Conservation (phyloP, 768 basidiomycete species). For the Russula brevipes region DNA sequence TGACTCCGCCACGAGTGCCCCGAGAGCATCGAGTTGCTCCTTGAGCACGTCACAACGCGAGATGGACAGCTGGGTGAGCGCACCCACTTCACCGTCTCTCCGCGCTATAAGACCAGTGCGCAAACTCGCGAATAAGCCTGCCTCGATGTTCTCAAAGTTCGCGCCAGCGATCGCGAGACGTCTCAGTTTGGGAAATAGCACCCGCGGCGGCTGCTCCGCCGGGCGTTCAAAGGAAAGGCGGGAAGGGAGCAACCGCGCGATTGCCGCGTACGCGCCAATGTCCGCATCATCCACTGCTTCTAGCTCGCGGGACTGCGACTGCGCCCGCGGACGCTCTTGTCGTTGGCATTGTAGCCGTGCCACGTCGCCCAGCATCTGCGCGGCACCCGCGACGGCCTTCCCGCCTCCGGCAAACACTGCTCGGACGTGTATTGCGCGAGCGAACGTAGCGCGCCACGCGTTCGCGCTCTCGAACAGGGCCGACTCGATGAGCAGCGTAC, state of each 20-base stretch:
- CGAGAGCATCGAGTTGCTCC: constrained; percentile 12
- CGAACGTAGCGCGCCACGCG: constrained; percentile 10
- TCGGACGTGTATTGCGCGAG: not conserved
- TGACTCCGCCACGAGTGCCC: constrained; percentile 14
- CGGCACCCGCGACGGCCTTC: not conserved
- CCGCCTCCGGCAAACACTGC: constrained; percentile 13
- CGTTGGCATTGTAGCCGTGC: not conserved
- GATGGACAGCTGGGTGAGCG: constrained; percentile 10
- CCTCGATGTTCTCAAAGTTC: constrained; percentile 6
- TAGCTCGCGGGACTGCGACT: not conserved
- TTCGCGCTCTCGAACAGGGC: constrained; percentile 6
- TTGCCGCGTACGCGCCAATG: constrained; percentile 7
- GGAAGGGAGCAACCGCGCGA: constrained; percentile 14
- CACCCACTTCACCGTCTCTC: not conserved
- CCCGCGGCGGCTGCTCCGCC: not conserved
- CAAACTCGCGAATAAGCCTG: constrained; percentile 13
- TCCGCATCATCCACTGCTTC: not conserved
- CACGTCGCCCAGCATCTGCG: constrained; percentile 12
- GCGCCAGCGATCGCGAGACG: constrained; percentile 15
- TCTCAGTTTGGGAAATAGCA: constrained; percentile 10
- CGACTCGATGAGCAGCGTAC: constrained; percentile 14
- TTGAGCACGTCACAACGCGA: constrained; percentile 19
- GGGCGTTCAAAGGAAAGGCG: constrained; percentile 10
- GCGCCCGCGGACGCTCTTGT: not conserved
- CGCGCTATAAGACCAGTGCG: constrained; percentile 11